Evolutionary conservation across 805 yeast species (phyloP).

Genomic region (Isabelozyma pseudorhagii): DNA sequence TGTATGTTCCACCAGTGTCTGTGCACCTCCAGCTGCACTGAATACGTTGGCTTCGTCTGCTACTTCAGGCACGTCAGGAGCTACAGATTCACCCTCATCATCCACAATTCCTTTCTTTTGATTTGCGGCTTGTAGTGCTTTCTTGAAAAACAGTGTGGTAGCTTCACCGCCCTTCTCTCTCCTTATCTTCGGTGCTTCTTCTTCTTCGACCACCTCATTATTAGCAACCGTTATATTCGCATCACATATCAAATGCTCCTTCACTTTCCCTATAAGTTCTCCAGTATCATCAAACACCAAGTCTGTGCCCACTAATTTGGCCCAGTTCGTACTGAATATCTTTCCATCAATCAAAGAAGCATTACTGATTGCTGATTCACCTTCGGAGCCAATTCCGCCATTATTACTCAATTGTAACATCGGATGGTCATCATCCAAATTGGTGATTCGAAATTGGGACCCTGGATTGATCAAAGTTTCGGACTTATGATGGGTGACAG

Average conservation of each 20-base stretch:
- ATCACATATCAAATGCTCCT: constrained; percentile 35
- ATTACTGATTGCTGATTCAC: constrained; percentile 19
- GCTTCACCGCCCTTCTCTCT: constrained; percentile 8
- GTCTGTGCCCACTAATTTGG: constrained; percentile 73
- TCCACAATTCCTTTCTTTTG: background rate
- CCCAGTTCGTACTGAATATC: constrained; percentile 75
- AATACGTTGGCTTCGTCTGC: background rate
- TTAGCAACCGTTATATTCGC: constrained; percentile 20
- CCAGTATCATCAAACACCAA: constrained; percentile 42
- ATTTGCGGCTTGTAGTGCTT: constrained; percentile 9
- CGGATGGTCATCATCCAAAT: constrained; percentile 29
- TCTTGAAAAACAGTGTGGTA: constrained; percentile 16
- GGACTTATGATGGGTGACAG: constrained; percentile 1
- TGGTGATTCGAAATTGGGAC: constrained; percentile 39
- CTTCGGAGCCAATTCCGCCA: constrained; percentile 6
- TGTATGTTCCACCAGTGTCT: background rate
- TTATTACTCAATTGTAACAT: constrained; percentile 33
- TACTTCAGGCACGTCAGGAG: background rate
- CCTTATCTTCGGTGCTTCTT: constrained; percentile 1
- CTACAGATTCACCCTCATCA: background rate
- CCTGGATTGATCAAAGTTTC: constrained; percentile 34
- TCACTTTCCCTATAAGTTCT: constrained; percentile 35
- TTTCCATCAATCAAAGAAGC: constrained; percentile 39
- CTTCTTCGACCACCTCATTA: constrained; percentile 9
- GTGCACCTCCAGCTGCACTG: background rate